These are phyloP conservation scores for Penicillium sp. DNA, from an alignment of 2,329 filamentous ascomycete genomes.

Conservation along the genomic window DNA sequence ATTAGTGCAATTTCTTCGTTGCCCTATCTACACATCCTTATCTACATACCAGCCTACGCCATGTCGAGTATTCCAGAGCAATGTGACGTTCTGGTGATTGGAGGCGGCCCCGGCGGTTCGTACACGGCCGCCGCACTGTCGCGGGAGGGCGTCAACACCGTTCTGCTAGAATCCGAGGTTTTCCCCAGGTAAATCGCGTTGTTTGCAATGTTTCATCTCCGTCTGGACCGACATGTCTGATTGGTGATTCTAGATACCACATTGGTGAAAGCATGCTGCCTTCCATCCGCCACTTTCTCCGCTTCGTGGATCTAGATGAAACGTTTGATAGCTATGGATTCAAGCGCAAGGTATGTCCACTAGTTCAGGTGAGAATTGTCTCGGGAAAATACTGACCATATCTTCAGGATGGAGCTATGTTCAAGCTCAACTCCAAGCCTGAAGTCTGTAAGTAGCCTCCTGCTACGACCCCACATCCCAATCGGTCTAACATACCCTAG, in stretches of 20 bases:
- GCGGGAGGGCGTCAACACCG: constrained; percentile 51
- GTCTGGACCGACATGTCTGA: not conserved
- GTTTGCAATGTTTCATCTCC: too few species aligned
- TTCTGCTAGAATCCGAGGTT: constrained; percentile 51
- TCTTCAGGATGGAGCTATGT: constrained; percentile 45
- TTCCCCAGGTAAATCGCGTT: constrained; percentile 41
- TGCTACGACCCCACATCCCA: too few species aligned
- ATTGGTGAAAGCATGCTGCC: constrained; percentile 44
- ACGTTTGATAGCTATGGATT: constrained; percentile 50
- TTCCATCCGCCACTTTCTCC: constrained; percentile 48
- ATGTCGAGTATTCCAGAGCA: constrained; percentile 4
- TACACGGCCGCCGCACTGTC: constrained; percentile 50
- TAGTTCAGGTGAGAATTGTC: too few species aligned
- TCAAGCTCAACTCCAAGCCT: constrained; percentile 45
- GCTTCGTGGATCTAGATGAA: constrained; percentile 51
- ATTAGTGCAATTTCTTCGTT: too few species aligned
- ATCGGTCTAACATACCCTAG: constrained; percentile 24
- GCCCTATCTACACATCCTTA: too few species aligned
- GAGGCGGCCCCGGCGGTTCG: constrained; percentile 53
- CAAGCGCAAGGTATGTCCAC: constrained; percentile 43
- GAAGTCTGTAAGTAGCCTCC: constrained; percentile 23
- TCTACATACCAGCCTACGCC: too few species aligned
- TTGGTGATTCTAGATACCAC: constrained; percentile 34
- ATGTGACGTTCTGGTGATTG: constrained; percentile 48
- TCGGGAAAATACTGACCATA: too few species aligned